A percentile compares a stretch with the other conserved stretches of the same genome.
These are phyloP conservation scores for Hortiboletus flavorubellus DNA, from an alignment of 768 basidiomycete genomes.

Conservation along the genomic window DNA sequence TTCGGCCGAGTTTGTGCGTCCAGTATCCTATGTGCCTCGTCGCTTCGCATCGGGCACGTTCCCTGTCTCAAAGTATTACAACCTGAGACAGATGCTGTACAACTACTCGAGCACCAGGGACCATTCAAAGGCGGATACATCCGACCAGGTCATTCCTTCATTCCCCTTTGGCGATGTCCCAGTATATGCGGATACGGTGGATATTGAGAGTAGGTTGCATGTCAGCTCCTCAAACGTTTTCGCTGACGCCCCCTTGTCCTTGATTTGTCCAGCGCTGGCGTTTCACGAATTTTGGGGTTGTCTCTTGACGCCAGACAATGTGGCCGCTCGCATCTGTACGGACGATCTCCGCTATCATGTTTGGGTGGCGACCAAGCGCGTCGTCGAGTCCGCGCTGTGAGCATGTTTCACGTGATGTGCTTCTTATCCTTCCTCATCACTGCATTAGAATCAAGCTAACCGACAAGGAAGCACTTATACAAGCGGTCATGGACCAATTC, in stretches of 20 bases:
- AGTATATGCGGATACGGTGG: conserved; percentile 38
- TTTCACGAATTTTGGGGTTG: conserved; percentile 34
- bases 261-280: conserved; percentile 26
- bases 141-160: conserved; percentile 32
- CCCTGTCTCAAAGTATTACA: conserved; percentile 25
- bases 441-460: conserved; percentile 9
- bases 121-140: not conserved
- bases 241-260: not conserved
- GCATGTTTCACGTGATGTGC: not conserved
- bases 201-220: conserved; percentile 41
- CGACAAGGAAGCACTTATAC: conserved; percentile 17
- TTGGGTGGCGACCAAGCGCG: conserved; percentile 32
- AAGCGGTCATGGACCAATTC: conserved; percentile 27
- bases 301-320: conserved; percentile 33
- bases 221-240: not conserved
- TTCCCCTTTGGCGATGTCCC: conserved; percentile 28
- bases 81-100: conserved; percentile 28
- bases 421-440: not conserved
- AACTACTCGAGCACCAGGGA: conserved; percentile 13
- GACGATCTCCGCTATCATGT: conserved; percentile 32
- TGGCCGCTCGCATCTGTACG: conserved; percentile 23
- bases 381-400: conserved; percentile 27
- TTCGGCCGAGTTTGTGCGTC: not conserved
- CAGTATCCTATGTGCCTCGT: conserved; percentile 16
- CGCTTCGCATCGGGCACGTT: conserved; percentile 27